Base-by-base conservation (phyloP, 2,329 filamentous ascomycete species). In the Calonectria pseudoreteaudii region DNA sequence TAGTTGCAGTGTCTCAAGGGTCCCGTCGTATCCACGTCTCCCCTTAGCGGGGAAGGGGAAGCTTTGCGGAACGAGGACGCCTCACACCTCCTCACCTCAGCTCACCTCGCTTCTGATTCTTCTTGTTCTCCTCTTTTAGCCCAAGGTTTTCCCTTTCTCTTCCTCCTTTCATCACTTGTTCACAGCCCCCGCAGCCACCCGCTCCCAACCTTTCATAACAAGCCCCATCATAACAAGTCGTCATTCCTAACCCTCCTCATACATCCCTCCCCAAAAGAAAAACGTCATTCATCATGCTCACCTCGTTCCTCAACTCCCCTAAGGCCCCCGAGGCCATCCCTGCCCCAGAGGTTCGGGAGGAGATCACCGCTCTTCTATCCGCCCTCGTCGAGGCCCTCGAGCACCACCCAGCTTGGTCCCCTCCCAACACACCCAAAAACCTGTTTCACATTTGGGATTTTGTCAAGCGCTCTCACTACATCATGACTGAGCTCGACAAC, bases 381-480 rank as follows among this genome's bases (percentile, higher is more conserved):
- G 77, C 79, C 36, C 78, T 85, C 71, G 70, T 81, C 75, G 69
- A 68, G 3, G 80, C 83, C 71, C 70, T 85, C 60, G 77, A 83
- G 67, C 49, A 78, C 44, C 82, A 84, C 72, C 73, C 80, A 6
- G 62, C 75, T 26, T 84, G 82, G 81, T 79, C 74, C 16, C 77
- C 78, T 38, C 31, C 76, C 8, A 71, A 75, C 13, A 79, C 79
- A 38, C 78, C 83, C 70, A 77, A 79, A 23, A 82, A 82, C 20
- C 82, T 87, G 50, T 84, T 79, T 68, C 80, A 85, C 75, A 75
- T 86, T 38, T 87, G 84, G 84, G 85, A 87, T 75, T 87, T 87
- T 75, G 83, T 84, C 58, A 83, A 80, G 71, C 82, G 85, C 44
- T 85, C 84, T n/a, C 78, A 82, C 47, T 87, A 86, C 74, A 86